Conservation (phyloP, 2,329 filamentous ascomycete species). For the Beauveria sp. region DNA sequence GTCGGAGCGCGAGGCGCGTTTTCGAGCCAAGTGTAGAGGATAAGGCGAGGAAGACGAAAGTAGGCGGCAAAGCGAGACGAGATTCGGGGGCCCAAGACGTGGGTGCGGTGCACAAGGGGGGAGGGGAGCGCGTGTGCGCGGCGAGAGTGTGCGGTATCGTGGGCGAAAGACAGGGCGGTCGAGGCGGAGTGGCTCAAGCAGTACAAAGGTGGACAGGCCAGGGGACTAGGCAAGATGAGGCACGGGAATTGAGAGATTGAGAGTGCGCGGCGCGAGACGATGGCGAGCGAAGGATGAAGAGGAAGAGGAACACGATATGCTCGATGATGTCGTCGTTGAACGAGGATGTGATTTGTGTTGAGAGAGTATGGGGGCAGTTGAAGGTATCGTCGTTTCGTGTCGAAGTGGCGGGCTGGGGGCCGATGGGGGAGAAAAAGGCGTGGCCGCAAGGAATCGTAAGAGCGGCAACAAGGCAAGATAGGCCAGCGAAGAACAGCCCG, state of each 20-base stretch:
- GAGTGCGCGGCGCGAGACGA: background rate
- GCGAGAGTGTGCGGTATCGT: background rate
- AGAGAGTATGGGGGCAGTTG: background rate
- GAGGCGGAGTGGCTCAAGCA: background rate
- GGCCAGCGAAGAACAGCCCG: background rate
- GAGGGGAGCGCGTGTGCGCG: background rate
- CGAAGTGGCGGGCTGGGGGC: slow-evolving; percentile 3
- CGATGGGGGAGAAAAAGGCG: slow-evolving; percentile 5
- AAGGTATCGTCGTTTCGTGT: background rate
- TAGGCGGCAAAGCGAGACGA: background rate
- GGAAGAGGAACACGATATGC: background rate
- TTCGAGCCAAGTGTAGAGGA: background rate
- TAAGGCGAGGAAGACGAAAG: background rate
- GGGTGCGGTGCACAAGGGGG: background rate
- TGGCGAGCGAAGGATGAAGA: background rate
- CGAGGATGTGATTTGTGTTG: background rate
- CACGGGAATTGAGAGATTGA: background rate
- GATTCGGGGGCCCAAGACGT: background rate
- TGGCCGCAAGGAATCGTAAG: background rate
- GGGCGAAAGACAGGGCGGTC: background rate
- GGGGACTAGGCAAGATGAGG: slow-evolving; percentile 1
- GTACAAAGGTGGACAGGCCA: background rate
- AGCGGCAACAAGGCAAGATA: background rate
- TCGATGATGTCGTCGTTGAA: background rate
- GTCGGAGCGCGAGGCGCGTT: background rate